Conservation (phyloP, 306 rosid species). For the Rosa lucieae region DNA sequence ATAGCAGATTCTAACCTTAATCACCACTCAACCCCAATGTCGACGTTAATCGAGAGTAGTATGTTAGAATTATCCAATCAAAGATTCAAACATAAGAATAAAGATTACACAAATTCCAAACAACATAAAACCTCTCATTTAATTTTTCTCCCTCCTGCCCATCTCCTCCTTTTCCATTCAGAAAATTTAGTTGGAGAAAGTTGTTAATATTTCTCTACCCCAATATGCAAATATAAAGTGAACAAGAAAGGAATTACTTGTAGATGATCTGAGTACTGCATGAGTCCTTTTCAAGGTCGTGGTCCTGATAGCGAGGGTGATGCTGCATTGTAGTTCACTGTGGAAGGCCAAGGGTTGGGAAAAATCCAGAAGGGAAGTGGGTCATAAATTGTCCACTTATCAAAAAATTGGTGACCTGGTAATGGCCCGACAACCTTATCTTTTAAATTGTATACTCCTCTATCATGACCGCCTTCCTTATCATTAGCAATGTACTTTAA, state of each 20-base stretch:
- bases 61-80: too few species aligned
- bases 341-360: constrained; percentile 11
- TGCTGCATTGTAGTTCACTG: background rate
- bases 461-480: constrained; percentile 10
- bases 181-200: background rate
- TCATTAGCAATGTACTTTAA: background rate
- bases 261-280: background rate
- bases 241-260: background rate
- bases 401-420: background rate
- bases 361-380: constrained; percentile 12
- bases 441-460: constrained; percentile 9
- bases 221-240: background rate
- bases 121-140: too few species aligned
- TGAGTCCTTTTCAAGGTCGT: background rate
- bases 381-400: background rate
- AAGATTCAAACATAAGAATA: too few species aligned
- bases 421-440: background rate
- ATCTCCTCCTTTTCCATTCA: too few species aligned
- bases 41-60: too few species aligned
- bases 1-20: too few species aligned
- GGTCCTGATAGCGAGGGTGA: background rate
- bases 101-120: too few species aligned
- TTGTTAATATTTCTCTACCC: background rate
- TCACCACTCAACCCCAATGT: too few species aligned
- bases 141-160: too few species aligned